These are phyloP conservation scores for Circinella minor DNA, from an alignment of 371 early-diverging fungal genomes.

Conservation along the genomic window DNA sequence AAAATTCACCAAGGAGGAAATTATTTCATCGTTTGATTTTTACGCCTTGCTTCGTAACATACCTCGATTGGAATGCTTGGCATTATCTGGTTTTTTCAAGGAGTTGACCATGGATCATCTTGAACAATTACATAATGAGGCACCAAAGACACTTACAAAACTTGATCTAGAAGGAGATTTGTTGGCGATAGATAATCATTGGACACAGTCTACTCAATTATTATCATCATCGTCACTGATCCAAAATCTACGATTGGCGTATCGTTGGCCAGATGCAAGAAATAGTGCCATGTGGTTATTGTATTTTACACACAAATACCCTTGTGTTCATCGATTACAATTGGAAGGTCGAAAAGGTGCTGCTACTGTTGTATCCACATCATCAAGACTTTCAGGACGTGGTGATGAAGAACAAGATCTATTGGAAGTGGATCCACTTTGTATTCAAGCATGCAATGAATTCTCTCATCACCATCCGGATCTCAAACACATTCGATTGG, in stretches of 20 bases:
- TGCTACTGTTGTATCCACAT: background rate
- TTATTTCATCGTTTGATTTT: background rate
- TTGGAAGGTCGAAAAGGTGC: conserved; percentile 2
- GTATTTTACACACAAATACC: background rate
- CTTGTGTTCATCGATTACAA: background rate
- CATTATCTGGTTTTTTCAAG: background rate
- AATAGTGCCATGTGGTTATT: conserved; percentile 7
- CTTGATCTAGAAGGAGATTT: background rate
- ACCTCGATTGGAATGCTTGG: background rate
- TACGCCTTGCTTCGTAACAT: background rate
- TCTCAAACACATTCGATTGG: background rate
- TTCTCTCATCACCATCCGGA: background rate
- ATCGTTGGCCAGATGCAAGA: conserved; percentile 1
- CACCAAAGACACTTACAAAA: background rate
- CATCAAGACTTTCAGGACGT: background rate
- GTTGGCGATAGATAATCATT: background rate
- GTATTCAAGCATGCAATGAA: background rate
- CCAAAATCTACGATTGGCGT: conserved; percentile 5
- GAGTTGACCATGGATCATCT: background rate
- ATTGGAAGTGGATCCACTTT: background rate
- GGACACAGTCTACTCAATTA: background rate
- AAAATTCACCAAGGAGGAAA: background rate
- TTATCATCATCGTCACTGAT: background rate
- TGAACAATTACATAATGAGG: background rate
- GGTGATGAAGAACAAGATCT: background rate